Base-by-base conservation (phyloP, 345 rosid species). In the Dipteronia sinensis region DNA sequence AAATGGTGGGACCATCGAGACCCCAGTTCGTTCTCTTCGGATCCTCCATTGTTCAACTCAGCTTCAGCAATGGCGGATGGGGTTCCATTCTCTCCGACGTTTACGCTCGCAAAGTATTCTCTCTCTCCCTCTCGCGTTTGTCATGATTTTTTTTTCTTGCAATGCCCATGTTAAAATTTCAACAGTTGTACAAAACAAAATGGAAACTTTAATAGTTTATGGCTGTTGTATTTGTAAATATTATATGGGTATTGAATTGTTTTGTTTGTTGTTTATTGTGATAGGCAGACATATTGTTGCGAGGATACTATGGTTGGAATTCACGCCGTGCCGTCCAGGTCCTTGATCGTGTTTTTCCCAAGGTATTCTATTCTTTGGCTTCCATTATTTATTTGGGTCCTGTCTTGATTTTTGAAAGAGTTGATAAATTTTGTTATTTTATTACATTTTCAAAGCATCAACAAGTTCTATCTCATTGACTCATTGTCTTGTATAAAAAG, bases 21-120 rank as follows among this genome's bases (percentile, higher is more conserved):
- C 98, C 97, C 69, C 98, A 90, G 88, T 90, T 97, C 77, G 94
- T 97, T 75, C 92, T 97, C 40, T 97, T 97, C 61, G 99, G 98
- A 63, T 97, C 99, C 17, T 97, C 99, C 82, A 94, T 94, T 71
- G 99, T 94, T 59, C 98, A 97, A 81, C 91, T 91, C 78, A 86
- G 98, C 86, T 97, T 87, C 83, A 87, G 93, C 83, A 92, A 91
- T 82, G 92, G 88, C 77, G 98, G 99, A 62, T 97, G 98, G 99
- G 99, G 98, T 0, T 89, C 98, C 66, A 87, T 90, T 78, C 95
- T 94, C 80, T 82, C 97, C 56, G 98, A 97, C 79, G 70, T 97
- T 74, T 97, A 94, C 80, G 86, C 98, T 80, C 98, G 99, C 77
- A 97, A 94, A 76, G 99, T 97, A 62, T 65, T 2, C 47, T 11